Base-by-base conservation (phyloP, 2,329 filamentous ascomycete genomes). In the Botrytis galanthina region DNA sequence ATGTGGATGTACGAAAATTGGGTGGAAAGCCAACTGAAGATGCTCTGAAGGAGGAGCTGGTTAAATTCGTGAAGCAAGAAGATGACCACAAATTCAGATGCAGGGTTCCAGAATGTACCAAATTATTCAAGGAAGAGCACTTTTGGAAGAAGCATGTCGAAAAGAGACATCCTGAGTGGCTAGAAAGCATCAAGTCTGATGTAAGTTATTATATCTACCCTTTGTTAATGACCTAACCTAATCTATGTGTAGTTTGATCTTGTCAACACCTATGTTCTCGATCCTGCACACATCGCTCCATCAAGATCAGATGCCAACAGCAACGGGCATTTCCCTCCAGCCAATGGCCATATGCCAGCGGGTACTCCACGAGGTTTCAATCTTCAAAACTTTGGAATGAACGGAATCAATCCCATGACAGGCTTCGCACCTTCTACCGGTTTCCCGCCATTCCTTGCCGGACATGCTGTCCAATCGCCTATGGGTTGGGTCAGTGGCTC, bases 71-170 rank as follows among this genome's bases (percentile, higher is more conserved):
- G 76, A 98, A 98, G 84, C 95, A 98, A 83, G 96, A 99, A 82
- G 97, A 99, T 78, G 95, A 98, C 82, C 92, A 95, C 79, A 98
- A 98, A 82, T 99, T 92, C 87, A 90, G 97, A 75, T 99, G 96
- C 87, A 97, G 96, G 82, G 95, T 97, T 6, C 95, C 95, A 1
- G 95, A 98, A 57, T 99, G 96, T 83, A 92, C 92, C 18, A 99
- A 99, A 83, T 86, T 99, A 12, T 99, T 99, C 87, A 98, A 98
- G 83, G 96, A 96, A 74, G 92, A 97, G 61, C 90, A 95, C 78
- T 99, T 99, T 82, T 99, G 97, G 95, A 91, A 91, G 80, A 99
- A 99, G 86, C 96, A 99, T 80, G 91, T 98, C 26, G 95, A 98
- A 83, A 99, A 99, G 85, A 91, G 97, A 73, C 96, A 99, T 82